phyloP scores from a whole-genome alignment of 805 yeast genomes.

The Candida krabiensis region DNA sequence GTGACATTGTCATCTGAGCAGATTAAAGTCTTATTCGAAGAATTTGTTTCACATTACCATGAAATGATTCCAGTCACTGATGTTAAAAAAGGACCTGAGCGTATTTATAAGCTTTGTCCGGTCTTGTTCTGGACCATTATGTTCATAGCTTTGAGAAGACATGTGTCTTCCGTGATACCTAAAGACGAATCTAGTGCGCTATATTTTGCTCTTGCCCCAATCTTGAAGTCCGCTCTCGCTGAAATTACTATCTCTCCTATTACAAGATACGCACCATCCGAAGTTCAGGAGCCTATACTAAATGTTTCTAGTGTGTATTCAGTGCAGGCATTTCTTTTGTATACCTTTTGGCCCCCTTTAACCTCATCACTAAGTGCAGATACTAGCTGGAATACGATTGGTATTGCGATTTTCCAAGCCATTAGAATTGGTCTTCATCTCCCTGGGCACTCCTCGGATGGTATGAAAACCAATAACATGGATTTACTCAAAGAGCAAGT shows the following conservation, averaged over 20 bases:
- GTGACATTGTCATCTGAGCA: slow-evolving; percentile 59
- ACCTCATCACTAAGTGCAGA: slow-evolving; percentile 94
- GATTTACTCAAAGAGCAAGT: slow-evolving; percentile 69
- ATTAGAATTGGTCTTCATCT: slow-evolving; percentile 88
- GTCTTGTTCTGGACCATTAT: slow-evolving; percentile 92
- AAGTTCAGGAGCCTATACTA: slow-evolving; percentile 74
- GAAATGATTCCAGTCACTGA: slow-evolving; percentile 88
- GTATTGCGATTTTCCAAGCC: slow-evolving; percentile 90
- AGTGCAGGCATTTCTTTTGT: slow-evolving; percentile 87
- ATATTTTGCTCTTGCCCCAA: slow-evolving; percentile 63
- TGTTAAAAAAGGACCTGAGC: slow-evolving; percentile 76
- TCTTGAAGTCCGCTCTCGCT: slow-evolving; percentile 74
- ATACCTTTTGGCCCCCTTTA: slow-evolving; percentile 94
- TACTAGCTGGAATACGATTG: slow-evolving; percentile 93
- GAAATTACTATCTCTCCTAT: slow-evolving; percentile 91
- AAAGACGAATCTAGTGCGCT: slow-evolving; percentile 35
- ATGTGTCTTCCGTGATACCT: slow-evolving; percentile 31
- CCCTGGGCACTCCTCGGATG: slow-evolving; percentile 60
- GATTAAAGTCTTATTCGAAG: slow-evolving; percentile 62
- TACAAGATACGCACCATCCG: slow-evolving; percentile 77
- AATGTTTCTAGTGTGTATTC: slow-evolving; percentile 91
- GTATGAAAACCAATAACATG: slow-evolving; percentile 44
- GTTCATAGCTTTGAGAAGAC: slow-evolving; percentile 77
- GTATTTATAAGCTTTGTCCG: slow-evolving; percentile 76
- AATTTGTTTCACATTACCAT: slow-evolving; percentile 77